phyloP scores from a whole-genome alignment of 2,329 filamentous ascomycete genomes.

The Malbranchea cinnamomea region DNA sequence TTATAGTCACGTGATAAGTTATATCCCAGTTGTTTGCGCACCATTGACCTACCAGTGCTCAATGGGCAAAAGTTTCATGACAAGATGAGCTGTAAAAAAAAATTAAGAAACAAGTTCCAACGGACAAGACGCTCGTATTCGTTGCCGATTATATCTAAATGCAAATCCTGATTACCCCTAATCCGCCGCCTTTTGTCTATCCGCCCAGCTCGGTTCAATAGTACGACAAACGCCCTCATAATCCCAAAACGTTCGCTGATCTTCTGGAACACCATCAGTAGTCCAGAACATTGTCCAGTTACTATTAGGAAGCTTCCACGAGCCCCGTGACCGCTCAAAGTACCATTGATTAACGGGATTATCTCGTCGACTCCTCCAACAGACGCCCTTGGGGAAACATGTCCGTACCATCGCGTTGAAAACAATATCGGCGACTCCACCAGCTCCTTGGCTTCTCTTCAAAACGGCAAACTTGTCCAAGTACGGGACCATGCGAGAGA shows the following conservation, averaged over 20 bases:
- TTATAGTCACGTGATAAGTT: too few relatives aligned
- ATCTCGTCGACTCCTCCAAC: conserved; percentile 77
- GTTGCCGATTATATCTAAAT: too few relatives aligned
- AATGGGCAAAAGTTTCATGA: too few relatives aligned
- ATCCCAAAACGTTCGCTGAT: conserved; percentile 43
- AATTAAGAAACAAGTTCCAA: too few relatives aligned
- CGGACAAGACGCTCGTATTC: too few relatives aligned
- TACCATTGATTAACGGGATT: conserved; percentile 99
- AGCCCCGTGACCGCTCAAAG: conserved; percentile 77
- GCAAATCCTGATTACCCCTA: conserved; percentile 16
- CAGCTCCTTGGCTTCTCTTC: conserved; percentile 72
- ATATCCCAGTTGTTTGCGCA: too few relatives aligned
- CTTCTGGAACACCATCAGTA: conserved; percentile 46
- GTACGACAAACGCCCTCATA: conserved; percentile 62
- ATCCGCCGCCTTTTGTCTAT: conserved; percentile 37
- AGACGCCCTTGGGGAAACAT: conserved; percentile 78
- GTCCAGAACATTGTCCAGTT: conserved; percentile 99
- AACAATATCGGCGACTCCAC: conserved; percentile 86
- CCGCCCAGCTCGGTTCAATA: conserved; percentile 35
- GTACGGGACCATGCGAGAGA: conserved; percentile 66
- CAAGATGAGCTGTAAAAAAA: too few relatives aligned
- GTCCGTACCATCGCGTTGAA: conserved; percentile 89
- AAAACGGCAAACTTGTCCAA: conserved; percentile 95
- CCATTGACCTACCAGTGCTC: too few relatives aligned
- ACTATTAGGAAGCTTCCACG: conserved; percentile 62